A percentile compares a stretch with the other conserved stretches of the same genome.
Conservation (phyloP, 495 filamentous ascomycete genomes). For the Hyaloscypha bicolor region DNA sequence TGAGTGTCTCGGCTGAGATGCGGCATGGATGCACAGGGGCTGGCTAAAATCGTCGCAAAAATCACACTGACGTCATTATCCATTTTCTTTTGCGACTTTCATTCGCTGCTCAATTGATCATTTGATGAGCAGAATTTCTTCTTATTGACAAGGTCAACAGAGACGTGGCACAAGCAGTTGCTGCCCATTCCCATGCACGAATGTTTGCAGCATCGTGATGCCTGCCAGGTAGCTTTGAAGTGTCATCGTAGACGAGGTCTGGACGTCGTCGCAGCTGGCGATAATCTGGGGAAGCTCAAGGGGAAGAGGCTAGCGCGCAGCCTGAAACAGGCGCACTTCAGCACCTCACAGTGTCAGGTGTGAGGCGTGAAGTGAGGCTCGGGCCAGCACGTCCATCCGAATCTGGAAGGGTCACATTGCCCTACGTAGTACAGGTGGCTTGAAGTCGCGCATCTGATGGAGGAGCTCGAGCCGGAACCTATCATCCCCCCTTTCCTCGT, state of each 20-base stretch:
- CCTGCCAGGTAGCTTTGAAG: neutral
- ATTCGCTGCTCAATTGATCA: constrained; percentile 8
- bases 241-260: neutral
- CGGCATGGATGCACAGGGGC: neutral
- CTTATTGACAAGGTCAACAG: constrained; percentile 11
- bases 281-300: neutral
- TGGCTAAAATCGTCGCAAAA: neutral
- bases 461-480: neutral
- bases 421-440: neutral
- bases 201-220: neutral
- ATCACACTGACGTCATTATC: constrained; percentile 11
- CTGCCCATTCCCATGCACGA: neutral
- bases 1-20: neutral
- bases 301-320: neutral
- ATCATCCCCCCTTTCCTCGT: neutral
- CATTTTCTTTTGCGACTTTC: neutral
- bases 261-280: neutral
- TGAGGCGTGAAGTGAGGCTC: neutral
- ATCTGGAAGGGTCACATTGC: neutral
- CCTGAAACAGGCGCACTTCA: neutral
- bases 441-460: neutral
- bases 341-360: too few species aligned
- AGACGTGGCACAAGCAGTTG: constrained; percentile 8
- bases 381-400: neutral
- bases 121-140: constrained; percentile 9